These are phyloP conservation scores for Penicillium griseofulvum DNA, from an alignment of 2,329 filamentous ascomycete species.

Conservation along the genomic window DNA sequence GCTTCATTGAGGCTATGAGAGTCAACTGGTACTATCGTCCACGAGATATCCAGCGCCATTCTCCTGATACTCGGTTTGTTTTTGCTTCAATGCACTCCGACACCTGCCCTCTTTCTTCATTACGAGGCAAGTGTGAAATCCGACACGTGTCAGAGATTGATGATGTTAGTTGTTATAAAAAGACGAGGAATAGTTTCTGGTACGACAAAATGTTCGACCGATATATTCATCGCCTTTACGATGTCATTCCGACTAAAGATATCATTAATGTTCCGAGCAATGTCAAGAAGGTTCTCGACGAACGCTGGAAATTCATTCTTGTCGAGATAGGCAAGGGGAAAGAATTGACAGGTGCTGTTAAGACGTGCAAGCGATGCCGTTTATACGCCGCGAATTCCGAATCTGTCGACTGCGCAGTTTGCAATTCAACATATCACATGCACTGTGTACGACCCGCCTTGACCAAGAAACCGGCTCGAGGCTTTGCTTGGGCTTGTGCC, in stretches of 20 bases:
- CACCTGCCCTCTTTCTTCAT: slow-evolving; percentile 83
- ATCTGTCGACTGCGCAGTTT: slow-evolving; percentile 96
- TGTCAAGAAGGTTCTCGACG: slow-evolving; percentile 92
- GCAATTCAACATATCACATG: slow-evolving; percentile 96
- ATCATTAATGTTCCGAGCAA: slow-evolving; percentile 95
- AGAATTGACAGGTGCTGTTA: slow-evolving; percentile 92
- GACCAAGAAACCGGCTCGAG: slow-evolving; percentile 92
- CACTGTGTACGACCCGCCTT: slow-evolving; percentile 90
- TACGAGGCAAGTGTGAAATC: slow-evolving; percentile 92
- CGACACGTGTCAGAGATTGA: slow-evolving; percentile 82
- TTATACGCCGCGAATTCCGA: slow-evolving; percentile 93
- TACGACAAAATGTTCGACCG: slow-evolving; percentile 97
- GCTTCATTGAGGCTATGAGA: slow-evolving; percentile 78
- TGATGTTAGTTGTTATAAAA: slow-evolving; percentile 79
- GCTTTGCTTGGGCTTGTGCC: slow-evolving; percentile 97
- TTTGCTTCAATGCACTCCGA: slow-evolving; percentile 99
- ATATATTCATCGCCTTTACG: slow-evolving; percentile 97
- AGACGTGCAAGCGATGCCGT: slow-evolving; percentile 89
- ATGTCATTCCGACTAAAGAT: slow-evolving; percentile 84
- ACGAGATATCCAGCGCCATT: slow-evolving; percentile 90
- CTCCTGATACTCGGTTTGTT: slow-evolving; percentile 83
- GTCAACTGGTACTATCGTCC: slow-evolving; percentile 99
- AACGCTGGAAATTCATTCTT: slow-evolving; percentile 94
- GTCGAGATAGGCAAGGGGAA: slow-evolving; percentile 92
- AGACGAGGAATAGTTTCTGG: slow-evolving; percentile 85